Evolutionary conservation across 2,329 filamentous ascomycete species (phyloP).

Genomic region (Pseudodiploospora longispora): DNA sequence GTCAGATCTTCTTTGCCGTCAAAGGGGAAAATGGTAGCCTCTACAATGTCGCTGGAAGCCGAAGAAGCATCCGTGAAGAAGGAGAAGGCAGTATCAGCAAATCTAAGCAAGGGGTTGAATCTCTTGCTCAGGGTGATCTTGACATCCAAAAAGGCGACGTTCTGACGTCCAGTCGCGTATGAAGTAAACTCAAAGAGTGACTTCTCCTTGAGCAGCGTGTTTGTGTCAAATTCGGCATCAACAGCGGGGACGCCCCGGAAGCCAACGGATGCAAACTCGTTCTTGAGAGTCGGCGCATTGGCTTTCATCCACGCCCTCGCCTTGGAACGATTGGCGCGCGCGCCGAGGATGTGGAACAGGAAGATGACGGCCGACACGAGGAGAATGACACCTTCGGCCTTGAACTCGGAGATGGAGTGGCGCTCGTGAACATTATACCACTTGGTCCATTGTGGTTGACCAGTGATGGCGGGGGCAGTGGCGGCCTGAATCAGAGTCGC

Average conservation of each 20-base stretch:
- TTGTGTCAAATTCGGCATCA: slow-evolving; percentile 31
- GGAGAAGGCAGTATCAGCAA: slow-evolving; percentile 57
- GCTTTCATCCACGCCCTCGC: slow-evolving; percentile 73
- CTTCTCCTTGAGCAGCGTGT: slow-evolving; percentile 68
- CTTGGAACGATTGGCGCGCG: slow-evolving; percentile 69
- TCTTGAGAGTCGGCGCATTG: slow-evolving; percentile 61
- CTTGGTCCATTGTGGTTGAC: slow-evolving; percentile 64
- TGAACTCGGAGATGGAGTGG: slow-evolving; percentile 74
- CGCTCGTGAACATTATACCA: slow-evolving; percentile 98
- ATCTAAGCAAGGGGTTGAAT: slow-evolving; percentile 64
- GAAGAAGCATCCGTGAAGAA: slow-evolving; percentile 75
- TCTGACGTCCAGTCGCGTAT: slow-evolving; percentile 87
- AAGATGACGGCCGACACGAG: slow-evolving; percentile 67
- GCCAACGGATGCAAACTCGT: slow-evolving; percentile 83
- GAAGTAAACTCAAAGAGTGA: slow-evolving; percentile 76
- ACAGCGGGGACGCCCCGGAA: slow-evolving; percentile 54
- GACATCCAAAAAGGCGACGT: slow-evolving; percentile 83
- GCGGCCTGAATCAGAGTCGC: slow-evolving; percentile 37
- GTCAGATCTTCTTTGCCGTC: slow-evolving; percentile 82
- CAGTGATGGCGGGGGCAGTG: slow-evolving; percentile 38
- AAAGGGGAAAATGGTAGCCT: slow-evolving; percentile 77
- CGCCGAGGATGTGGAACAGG: slow-evolving; percentile 72
- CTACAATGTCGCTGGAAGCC: slow-evolving; percentile 61
- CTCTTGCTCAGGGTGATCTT: slow-evolving; percentile 75
- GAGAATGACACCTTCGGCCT: slow-evolving; percentile 75